Evolutionary conservation across 352 stramenopile species (phyloP).

Genomic region (Globisporangium abappressorium): DNA sequence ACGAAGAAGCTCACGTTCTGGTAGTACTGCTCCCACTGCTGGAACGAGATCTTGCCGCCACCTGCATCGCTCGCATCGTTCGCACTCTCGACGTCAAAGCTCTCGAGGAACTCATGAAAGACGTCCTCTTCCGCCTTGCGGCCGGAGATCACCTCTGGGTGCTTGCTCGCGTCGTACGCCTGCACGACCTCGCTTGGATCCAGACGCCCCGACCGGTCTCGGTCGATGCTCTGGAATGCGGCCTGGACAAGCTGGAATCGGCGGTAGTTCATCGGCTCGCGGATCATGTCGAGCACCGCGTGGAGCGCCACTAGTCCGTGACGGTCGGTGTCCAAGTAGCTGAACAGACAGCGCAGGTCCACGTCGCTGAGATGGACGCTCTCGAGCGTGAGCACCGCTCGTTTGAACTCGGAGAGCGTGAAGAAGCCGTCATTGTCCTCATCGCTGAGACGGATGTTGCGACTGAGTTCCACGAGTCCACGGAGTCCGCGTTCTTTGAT

Average conservation of each 20-base stretch:
- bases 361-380: conserved; percentile 56
- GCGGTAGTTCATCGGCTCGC: conserved; percentile 69
- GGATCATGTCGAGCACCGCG: conserved; percentile 81
- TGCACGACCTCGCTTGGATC: conserved; percentile 65
- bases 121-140: conserved; percentile 51
- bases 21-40: conserved; percentile 85
- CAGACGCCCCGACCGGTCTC: conserved; percentile 33
- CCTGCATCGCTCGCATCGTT: neutral
- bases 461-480: conserved; percentile 62
- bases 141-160: conserved; percentile 73
- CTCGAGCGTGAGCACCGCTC: conserved; percentile 39
- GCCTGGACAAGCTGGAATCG: conserved; percentile 65
- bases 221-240: conserved; percentile 80
- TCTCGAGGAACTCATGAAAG: conserved; percentile 78
- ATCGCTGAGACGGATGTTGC: conserved; percentile 69
- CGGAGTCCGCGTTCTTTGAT: conserved; percentile 55
- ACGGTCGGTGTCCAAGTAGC: conserved; percentile 72
- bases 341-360: conserved; percentile 74
- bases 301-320: conserved; percentile 66
- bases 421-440: conserved; percentile 61
- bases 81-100: conserved; percentile 57
- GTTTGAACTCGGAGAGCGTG: conserved; percentile 77
- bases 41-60: conserved; percentile 34
- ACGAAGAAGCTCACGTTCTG: conserved; percentile 87
- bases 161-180: conserved; percentile 57